Conservation (phyloP, 2,329 filamentous ascomycete species). For the Microsporum audouinii region DNA sequence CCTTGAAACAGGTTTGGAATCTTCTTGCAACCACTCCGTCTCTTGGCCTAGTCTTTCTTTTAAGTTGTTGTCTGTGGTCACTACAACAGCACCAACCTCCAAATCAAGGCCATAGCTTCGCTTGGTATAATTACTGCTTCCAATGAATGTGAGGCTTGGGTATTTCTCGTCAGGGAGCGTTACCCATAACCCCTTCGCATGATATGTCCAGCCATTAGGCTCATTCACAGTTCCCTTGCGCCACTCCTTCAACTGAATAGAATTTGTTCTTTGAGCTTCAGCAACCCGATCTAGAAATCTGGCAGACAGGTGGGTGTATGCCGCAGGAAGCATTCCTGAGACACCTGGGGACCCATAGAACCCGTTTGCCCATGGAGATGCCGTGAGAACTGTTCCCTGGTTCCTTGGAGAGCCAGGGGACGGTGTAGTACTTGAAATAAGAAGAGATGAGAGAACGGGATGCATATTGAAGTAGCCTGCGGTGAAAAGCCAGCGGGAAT, state of each 20-base stretch:
- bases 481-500: conserved; percentile 86
- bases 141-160: conserved; percentile 71
- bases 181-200: conserved; percentile 92
- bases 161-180: conserved; percentile 48
- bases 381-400: conserved; percentile 75
- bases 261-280: conserved; percentile 41
- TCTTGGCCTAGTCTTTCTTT: conserved; percentile 66
- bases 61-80: conserved; percentile 64
- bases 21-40: conserved; percentile 64
- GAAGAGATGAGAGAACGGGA: conserved; percentile 63
- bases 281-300: conserved; percentile 60
- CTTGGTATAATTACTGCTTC: conserved; percentile 92
- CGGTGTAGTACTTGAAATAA: conserved; percentile 57
- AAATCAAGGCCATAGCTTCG: conserved; percentile 85
- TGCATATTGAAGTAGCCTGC: conserved; percentile 98
- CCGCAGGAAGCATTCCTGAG: conserved; percentile 78
- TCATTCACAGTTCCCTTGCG: conserved; percentile 66
- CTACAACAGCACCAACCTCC: conserved; percentile 75
- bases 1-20: conserved; percentile 56
- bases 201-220: conserved; percentile 87
- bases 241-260: conserved; percentile 78
- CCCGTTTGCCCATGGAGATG: conserved; percentile 85
- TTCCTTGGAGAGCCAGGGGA: conserved; percentile 24
- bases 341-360: conserved; percentile 84
- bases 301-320: conserved; percentile 78